Evolutionary conservation across 306 rosid species (phyloP).

Genomic region (Argentina anserina): DNA sequence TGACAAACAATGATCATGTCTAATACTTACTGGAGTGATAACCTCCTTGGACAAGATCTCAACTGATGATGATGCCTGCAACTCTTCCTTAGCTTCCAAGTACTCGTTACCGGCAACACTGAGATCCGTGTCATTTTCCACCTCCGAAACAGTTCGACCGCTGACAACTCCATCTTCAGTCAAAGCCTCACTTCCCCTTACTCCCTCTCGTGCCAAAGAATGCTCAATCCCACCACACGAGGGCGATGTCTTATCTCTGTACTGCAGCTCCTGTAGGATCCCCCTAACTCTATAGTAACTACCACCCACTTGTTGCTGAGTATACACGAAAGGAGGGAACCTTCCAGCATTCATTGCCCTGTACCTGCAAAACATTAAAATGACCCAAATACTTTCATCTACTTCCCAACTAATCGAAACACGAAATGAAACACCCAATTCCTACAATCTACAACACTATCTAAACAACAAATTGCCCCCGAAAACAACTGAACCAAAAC

Average conservation of each 20-base stretch:
- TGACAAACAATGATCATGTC: neutral
- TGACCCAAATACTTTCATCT: neutral
- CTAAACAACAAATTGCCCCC: neutral
- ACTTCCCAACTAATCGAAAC: neutral
- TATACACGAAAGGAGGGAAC: conserved; percentile 30
- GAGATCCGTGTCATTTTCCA: conserved; percentile 7
- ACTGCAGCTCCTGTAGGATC: conserved; percentile 52
- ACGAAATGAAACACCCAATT: neutral
- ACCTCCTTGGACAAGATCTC: conserved; percentile 29
- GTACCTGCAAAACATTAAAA: conserved; percentile 41
- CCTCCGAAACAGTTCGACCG: conserved; percentile 13
- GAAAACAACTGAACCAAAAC: neutral
- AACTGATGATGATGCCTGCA: conserved; percentile 11
- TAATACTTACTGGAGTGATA: conserved; percentile 37
- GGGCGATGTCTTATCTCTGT: conserved; percentile 30
- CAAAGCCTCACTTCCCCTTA: conserved; percentile 7
- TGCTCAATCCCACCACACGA: conserved; percentile 14
- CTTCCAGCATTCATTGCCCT: conserved; percentile 54
- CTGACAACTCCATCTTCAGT: conserved; percentile 15
- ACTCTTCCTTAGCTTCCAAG: conserved; percentile 30
- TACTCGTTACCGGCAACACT: conserved; percentile 15
- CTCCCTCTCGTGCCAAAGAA: conserved; percentile 16
- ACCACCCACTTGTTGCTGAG: conserved; percentile 56
- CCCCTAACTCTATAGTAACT: conserved; percentile 41
- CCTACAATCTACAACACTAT: neutral